phyloP scores from a whole-genome alignment of 768 basidiomycete genomes.

The Tricholoma saponaceum region DNA sequence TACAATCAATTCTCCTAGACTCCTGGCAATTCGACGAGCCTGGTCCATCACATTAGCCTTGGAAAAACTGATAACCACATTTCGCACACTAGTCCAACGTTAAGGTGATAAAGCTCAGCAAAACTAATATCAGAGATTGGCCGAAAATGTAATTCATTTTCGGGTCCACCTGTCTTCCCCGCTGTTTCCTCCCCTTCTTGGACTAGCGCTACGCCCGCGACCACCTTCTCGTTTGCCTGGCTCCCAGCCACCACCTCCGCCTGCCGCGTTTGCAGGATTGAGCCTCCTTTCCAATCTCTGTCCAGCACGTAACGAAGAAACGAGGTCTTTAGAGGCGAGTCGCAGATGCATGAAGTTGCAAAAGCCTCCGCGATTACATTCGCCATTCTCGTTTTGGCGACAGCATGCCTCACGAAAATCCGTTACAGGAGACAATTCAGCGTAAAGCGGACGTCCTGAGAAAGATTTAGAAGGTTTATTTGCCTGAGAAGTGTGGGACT shows the following conservation, averaged over 20 bases:
- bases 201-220: conserved; percentile 72
- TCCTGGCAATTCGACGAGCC: not conserved
- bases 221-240: conserved; percentile 66
- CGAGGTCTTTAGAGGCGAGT: conserved; percentile 80
- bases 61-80: not conserved
- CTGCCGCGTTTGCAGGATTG: conserved; percentile 59
- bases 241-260: conserved; percentile 82
- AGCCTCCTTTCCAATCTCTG: conserved; percentile 81
- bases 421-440: conserved; percentile 97
- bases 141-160: conserved; percentile 29
- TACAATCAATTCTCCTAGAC: too few relatives aligned
- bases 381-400: conserved; percentile 97
- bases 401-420: conserved; percentile 99
- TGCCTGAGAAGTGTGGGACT: conserved; percentile 20
- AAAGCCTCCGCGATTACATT: conserved; percentile 97
- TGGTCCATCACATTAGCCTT: not conserved
- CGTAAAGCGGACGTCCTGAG: conserved; percentile 87
- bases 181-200: conserved; percentile 51
- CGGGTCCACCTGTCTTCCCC: conserved; percentile 81
- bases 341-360: conserved; percentile 99
- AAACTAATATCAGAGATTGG: not conserved
- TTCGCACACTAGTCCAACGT: not conserved
- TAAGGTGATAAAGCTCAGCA: not conserved
- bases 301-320: conserved; percentile 71
- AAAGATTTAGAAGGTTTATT: conserved; percentile 6